A percentile compares a stretch with the other conserved stretches of the same genome.
phyloP scores from a whole-genome alignment of 108 stramenopile species.

The Bacterosira constricta region DNA sequence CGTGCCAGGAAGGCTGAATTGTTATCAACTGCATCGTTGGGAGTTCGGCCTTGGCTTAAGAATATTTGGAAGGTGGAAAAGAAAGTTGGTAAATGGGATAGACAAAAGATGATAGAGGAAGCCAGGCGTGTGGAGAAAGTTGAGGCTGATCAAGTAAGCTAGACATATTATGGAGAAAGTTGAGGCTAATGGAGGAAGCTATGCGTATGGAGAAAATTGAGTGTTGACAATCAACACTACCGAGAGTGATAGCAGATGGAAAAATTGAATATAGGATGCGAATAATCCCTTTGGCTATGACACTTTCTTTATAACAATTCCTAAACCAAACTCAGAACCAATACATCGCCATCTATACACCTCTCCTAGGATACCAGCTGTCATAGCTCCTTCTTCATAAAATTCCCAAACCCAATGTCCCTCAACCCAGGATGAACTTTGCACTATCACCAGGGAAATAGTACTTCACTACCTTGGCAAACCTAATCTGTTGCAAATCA shows the following conservation, averaged over 20 bases:
- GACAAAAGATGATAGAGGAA: neutral
- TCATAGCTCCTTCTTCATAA: too few relatives aligned
- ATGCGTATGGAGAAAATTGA: neutral
- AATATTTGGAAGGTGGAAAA: constrained; percentile 51
- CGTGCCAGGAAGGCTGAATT: constrained; percentile 38
- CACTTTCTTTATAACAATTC: too few relatives aligned
- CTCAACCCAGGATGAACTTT: too few relatives aligned
- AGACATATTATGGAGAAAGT: neutral
- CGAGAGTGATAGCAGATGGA: neutral
- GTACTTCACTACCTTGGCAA: constrained; percentile 34
- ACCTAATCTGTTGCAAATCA: constrained; percentile 5
- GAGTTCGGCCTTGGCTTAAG: constrained; percentile 41
- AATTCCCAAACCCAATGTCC: too few relatives aligned
- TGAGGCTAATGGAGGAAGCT: neutral
- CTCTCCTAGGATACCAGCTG: too few relatives aligned
- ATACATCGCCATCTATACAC: too few relatives aligned
- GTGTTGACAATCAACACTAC: neutral
- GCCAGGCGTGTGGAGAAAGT: neutral
- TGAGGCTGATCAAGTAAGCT: neutral
- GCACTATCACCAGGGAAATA: constrained; percentile 41
- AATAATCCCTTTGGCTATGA: too few relatives aligned
- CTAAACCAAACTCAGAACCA: too few relatives aligned
- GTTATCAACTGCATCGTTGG: constrained; percentile 18
- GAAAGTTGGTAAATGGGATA: constrained; percentile 38
- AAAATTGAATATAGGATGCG: neutral